These are phyloP conservation scores for Atalantia buxifolia DNA, from an alignment of 345 rosid genomes.

Conservation along the genomic window DNA sequence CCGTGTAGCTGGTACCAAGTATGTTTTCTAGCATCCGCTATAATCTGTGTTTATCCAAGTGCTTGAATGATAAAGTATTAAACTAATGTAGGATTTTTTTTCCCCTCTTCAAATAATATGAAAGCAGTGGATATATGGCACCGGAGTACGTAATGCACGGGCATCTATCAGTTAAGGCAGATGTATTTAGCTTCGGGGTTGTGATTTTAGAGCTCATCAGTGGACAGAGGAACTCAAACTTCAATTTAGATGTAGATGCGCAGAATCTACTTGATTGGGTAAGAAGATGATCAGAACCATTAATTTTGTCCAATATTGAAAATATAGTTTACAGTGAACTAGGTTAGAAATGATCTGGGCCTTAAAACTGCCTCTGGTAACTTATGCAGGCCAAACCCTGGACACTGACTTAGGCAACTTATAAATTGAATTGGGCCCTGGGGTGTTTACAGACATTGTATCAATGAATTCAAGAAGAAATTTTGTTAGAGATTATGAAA, in stretches of 20 bases:
- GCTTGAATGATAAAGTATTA: background rate
- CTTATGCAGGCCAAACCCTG: background rate
- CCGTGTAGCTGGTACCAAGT: conserved; percentile 95
- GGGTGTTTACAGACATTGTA: too few species aligned
- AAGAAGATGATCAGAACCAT: conserved; percentile 20
- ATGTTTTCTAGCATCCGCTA: conserved; percentile 22
- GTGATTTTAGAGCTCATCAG: conserved; percentile 81
- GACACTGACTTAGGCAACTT: background rate
- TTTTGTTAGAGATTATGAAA: background rate
- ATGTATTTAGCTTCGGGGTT: conserved; percentile 97
- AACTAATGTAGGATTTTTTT: background rate
- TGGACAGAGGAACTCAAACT: conserved; percentile 69
- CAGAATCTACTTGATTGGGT: conserved; percentile 92
- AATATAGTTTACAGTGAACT: background rate
- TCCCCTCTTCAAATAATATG: conserved; percentile 15
- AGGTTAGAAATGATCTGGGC: background rate
- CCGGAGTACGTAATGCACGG: conserved; percentile 95
- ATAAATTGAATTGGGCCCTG: background rate
- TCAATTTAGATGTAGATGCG: conserved; percentile 43
- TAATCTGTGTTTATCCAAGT: background rate
- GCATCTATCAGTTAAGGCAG: conserved; percentile 73
- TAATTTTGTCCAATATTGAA: background rate
- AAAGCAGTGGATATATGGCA: conserved; percentile 90
- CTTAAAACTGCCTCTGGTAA: background rate
- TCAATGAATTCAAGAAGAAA: too few species aligned